Base-by-base conservation (phyloP, 1,284 basidiomycete genomes). In the Anthracocystis panici-leucophaei region DNA sequence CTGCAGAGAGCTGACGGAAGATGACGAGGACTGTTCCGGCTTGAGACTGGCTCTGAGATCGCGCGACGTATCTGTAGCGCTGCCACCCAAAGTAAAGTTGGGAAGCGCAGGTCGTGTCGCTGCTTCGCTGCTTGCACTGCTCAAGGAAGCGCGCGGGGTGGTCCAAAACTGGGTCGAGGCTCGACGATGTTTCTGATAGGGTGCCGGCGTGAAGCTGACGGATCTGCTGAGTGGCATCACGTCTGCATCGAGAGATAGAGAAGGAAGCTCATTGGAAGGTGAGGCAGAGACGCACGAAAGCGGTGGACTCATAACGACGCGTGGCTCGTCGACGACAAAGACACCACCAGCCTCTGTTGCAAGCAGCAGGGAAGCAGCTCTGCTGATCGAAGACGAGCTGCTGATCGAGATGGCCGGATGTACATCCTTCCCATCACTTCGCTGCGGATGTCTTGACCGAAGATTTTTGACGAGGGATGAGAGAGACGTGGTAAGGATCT, bases 101-200 rank as follows among this genome's bases (percentile, higher is more conserved):
- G 65, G 57, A 33, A 74, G 35, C 5, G 62, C 44, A n/a, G 65
- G 58, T 0, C 60, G 60, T 25, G 41, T 3, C 14, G 46, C 8
- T 1, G 51, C 27, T 5, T 69, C 57, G 25, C 33, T 31, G 10
- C 58, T 35, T 4, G 21, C 27, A 20, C 44, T 49, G 42, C 61
- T 57, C 58, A 61, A 62, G 3, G 71, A 65, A 6, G 58, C 57
- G 6, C 68, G 60, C 20, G 73, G 65, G 11, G 68, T 29, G 11
- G 73, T 76, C 67, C 73, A 71, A 44, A 68, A 76, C 38, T 71
- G 67, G 18, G 64, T 75, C 31, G 67, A 71, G 3, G 67, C 56
- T 33, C 73, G 62, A 25, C 73, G 64, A 46, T 76, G 68, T 33
- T 67, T 61, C 46, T 65, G 71, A 4, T 51, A 56, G 11, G 65